These are phyloP conservation scores for Naganishia sp. DNA, from an alignment of 1,284 basidiomycete species.

Conservation along the genomic window DNA sequence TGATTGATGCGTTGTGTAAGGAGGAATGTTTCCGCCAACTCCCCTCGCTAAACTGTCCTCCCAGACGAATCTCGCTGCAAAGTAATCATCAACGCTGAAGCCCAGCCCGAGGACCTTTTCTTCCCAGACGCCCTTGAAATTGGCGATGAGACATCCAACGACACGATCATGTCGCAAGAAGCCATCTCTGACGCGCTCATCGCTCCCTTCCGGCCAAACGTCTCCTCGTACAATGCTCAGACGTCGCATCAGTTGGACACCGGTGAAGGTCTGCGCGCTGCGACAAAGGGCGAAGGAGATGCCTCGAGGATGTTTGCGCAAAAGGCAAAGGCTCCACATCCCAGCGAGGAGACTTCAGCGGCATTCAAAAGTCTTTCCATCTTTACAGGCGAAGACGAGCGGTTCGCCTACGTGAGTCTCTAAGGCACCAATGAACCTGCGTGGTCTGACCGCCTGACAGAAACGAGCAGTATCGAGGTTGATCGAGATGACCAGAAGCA, in stretches of 20 bases:
- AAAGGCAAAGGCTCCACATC: constrained; percentile 27
- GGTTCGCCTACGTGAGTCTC: constrained; percentile 63
- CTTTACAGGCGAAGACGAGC: constrained; percentile 70
- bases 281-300: constrained; percentile 19
- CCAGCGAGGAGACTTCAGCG: constrained; percentile 34
- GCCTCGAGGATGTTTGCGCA: constrained; percentile 32
- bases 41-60: background rate
- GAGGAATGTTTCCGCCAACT: constrained; percentile 43
- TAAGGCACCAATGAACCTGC: background rate
- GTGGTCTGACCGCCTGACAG: constrained; percentile 33
- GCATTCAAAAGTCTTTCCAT: constrained; percentile 57
- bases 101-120: constrained; percentile 61
- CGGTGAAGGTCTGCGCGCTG: constrained; percentile 9
- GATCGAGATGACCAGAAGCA: constrained; percentile 64
- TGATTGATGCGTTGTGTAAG: constrained; percentile 68
- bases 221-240: constrained; percentile 58
- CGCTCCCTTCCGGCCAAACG: constrained; percentile 64
- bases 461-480: constrained; percentile 66
- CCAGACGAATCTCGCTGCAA: constrained; percentile 54
- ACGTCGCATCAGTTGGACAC: constrained; percentile 13
- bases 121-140: constrained; percentile 59
- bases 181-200: constrained; percentile 62
- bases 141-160: constrained; percentile 41
- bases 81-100: constrained; percentile 56
- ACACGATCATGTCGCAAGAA: constrained; percentile 64